phyloP scores from a whole-genome alignment of 2,329 filamentous ascomycete genomes.

The Thelonectria discophora region DNA sequence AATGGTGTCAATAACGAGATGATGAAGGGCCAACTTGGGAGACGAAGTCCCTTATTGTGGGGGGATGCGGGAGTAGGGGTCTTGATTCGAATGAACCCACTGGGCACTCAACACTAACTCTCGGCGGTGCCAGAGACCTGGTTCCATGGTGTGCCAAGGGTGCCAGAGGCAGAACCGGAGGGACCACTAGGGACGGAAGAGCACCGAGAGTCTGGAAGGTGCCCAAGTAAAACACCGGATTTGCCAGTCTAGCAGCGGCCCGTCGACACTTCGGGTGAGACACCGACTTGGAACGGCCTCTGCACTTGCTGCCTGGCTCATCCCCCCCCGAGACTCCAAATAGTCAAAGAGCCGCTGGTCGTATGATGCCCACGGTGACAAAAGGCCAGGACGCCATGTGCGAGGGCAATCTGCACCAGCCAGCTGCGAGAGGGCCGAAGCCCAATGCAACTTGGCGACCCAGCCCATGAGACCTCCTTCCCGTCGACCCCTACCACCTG shows the following conservation, averaged over 20 bases:
- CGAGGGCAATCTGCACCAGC: slow-evolving; percentile 36
- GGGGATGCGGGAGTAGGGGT: slow-evolving; percentile 32
- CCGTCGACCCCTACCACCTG: slow-evolving; percentile 36
- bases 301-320: neutral
- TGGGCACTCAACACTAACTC: slow-evolving; percentile 24
- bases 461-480: slow-evolving; percentile 37
- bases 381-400: slow-evolving; percentile 26
- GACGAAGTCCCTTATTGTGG: slow-evolving; percentile 31
- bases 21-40: slow-evolving; percentile 24
- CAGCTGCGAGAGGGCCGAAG: slow-evolving; percentile 37
- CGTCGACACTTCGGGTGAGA: slow-evolving; percentile 24
- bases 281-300: neutral
- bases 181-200: slow-evolving; percentile 16
- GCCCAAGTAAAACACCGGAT: slow-evolving; percentile 14
- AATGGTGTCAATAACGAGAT: slow-evolving; percentile 27
- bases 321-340: slow-evolving; percentile 1
- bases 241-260: slow-evolving; percentile 27
- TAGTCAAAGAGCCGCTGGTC: slow-evolving; percentile 27
- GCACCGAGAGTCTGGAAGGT: slow-evolving; percentile 11
- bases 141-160: slow-evolving; percentile 25
- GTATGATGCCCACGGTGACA: slow-evolving; percentile 35
- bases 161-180: slow-evolving; percentile 15
- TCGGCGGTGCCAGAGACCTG: slow-evolving; percentile 29
- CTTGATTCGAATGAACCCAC: slow-evolving; percentile 26
- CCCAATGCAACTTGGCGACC: slow-evolving; percentile 41